Evolutionary conservation across 2,329 filamentous ascomycete species (phyloP).

Genomic region (Metarhizium anisopliae): DNA sequence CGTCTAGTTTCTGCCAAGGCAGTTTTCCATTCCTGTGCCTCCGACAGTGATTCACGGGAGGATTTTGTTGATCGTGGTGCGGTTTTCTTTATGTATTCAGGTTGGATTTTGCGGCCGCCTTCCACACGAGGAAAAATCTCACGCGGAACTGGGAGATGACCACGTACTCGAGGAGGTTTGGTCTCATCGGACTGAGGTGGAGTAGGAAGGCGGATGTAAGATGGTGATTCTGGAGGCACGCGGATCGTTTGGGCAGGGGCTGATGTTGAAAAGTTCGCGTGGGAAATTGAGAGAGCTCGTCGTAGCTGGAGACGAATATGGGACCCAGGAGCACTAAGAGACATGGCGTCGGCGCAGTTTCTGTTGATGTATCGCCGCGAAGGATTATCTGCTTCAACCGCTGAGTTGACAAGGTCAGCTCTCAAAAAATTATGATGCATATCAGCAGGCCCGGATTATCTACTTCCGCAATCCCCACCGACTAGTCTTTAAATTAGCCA

Average conservation of each 20-base stretch:
- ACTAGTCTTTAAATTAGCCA: not conserved
- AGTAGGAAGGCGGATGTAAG: constrained; percentile 74
- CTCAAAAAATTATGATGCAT: not conserved
- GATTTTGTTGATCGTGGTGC: constrained; percentile 44
- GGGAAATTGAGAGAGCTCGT: constrained; percentile 16
- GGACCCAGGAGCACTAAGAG: constrained; percentile 14
- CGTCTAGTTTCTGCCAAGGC: constrained; percentile 65
- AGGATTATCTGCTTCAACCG: too few relatives aligned
- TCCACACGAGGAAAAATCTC: constrained; percentile 59
- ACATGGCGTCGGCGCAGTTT: constrained; percentile 14
- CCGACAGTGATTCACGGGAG: constrained; percentile 23
- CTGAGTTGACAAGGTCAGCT: not conserved
- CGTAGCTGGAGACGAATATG: constrained; percentile 18
- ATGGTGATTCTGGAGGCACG: constrained; percentile 79
- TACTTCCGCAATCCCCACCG: not conserved
- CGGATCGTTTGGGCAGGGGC: constrained; percentile 34
- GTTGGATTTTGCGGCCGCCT: constrained; percentile 50
- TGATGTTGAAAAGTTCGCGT: constrained; percentile 23
- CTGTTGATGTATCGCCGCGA: not conserved
- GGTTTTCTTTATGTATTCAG: constrained; percentile 51
- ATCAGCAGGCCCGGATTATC: not conserved
- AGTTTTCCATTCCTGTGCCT: constrained; percentile 53
- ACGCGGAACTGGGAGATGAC: constrained; percentile 74
- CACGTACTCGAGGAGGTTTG: constrained; percentile 49
- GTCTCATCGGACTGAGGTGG: constrained; percentile 59